Evolutionary conservation across 495 filamentous ascomycete genomes (phyloP), one percentile per base, ranked within the genome.

Genomic region (Xylaria longipes): DNA sequence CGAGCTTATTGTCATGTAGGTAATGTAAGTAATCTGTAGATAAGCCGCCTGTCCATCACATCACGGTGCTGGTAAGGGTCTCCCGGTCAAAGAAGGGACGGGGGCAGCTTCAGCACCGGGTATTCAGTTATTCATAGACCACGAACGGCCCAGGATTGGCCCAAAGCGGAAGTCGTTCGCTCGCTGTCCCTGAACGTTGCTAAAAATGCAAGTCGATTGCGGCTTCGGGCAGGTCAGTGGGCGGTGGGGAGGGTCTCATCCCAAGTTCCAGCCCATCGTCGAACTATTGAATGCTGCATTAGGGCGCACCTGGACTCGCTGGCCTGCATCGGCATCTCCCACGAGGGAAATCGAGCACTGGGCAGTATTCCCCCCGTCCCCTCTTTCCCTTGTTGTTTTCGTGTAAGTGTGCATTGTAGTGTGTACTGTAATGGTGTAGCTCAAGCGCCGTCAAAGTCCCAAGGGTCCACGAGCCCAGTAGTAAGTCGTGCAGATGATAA

Each of bases 201-300:
- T 70, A 70, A 70, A 70, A 70, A 70, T 63, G 68, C 43, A 54
- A 54, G 48, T 54, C 60, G 29, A 46, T 58, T 56, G 60, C 69
- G 69, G 69, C 60, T 65, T 65, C 48, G 60, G 69, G 69, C 60
- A 71, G 69, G 69, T 71, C 69, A 58, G 35, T 65, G 37, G 35
- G 43, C 43, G 45, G 68, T 39, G 33, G 68, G 60, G 68, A 70
- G 57, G 60, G 68, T 52, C 68, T 62, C 60, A 61, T 71, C 48
- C 27, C 66, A 41, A 71, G 69, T 65, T 65, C 69, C 69, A 71
- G 58, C 69, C 69, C 61, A 66, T 64, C 62, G 62, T 71, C 58
- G 50, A 58, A 71, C 69, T 71, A 71, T 71, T 71, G 69, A 56
- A 71, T 65, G 50, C 48, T 71, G 69, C 69, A 71, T 71, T 71